Evolutionary conservation across 2,329 filamentous ascomycete species (phyloP).

Genomic region (Fusarium vanettenii): DNA sequence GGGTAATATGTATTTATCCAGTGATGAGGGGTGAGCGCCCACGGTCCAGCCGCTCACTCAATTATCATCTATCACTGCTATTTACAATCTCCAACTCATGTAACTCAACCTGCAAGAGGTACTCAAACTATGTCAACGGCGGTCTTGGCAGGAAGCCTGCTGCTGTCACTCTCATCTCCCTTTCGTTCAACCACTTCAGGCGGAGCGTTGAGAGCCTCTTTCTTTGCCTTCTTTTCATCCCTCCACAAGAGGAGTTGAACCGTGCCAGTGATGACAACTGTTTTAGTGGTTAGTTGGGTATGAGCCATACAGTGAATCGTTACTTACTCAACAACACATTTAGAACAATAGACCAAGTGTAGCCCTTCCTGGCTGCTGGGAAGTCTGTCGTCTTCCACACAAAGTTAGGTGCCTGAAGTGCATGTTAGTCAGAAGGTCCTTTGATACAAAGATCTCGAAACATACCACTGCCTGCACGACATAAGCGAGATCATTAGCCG

Average conservation of each 20-base stretch:
- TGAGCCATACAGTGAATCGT: neutral
- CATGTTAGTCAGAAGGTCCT: neutral
- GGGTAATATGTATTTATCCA: neutral
- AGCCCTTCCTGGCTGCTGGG: conserved; percentile 26
- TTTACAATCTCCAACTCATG: neutral
- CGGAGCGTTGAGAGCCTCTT: neutral
- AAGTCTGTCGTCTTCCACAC: conserved; percentile 34
- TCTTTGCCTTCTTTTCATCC: neutral
- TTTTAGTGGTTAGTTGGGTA: neutral
- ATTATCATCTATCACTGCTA: neutral
- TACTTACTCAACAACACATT: conserved; percentile 22
- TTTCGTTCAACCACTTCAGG: neutral
- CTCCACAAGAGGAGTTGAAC: neutral
- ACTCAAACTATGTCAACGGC: neutral
- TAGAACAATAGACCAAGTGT: conserved; percentile 17
- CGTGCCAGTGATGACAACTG: neutral
- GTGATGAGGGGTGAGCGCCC: neutral
- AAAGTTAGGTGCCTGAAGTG: conserved; percentile 21
- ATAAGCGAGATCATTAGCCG: conserved; percentile 23
- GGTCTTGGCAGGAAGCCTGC: neutral
- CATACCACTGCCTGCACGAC: conserved; percentile 35
- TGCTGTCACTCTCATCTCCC: neutral
- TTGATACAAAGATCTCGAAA: neutral
- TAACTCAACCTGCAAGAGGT: neutral
- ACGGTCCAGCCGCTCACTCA: neutral